Evolutionary conservation across 305 asterid species (phyloP).

Genomic region (Fraxinus angustifolia): DNA sequence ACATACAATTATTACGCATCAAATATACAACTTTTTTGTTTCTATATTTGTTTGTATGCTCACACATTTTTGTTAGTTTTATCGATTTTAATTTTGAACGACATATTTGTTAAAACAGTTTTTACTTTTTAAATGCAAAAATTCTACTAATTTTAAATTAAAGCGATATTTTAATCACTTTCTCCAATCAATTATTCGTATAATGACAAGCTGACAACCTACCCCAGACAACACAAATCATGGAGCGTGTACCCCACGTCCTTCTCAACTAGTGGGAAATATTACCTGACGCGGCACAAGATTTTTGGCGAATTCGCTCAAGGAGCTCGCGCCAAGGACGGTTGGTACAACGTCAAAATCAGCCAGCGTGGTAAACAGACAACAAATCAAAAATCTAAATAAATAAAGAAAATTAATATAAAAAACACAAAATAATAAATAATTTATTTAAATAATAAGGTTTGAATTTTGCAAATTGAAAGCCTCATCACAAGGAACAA

Average conservation of each 20-base stretch:
- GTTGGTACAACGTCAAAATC: conserved; percentile 50
- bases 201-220: not conserved
- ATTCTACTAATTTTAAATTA: not conserved
- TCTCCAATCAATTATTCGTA: not conserved
- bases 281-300: conserved; percentile 23
- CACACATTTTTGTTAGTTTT: not conserved
- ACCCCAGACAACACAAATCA: not conserved
- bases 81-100: not conserved
- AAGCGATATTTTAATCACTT: not conserved
- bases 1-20: not conserved
- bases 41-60: not conserved
- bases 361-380: conserved; percentile 21
- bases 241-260: conserved; percentile 14
- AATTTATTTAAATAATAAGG: conserved; percentile 9
- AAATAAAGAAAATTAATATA: not conserved
- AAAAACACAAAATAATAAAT: not conserved
- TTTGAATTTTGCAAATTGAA: conserved; percentile 36
- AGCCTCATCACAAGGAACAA: conserved; percentile 21
- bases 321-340: conserved; percentile 41
- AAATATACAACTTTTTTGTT: not conserved
- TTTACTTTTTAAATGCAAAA: not conserved
- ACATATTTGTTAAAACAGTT: not conserved
- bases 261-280: not conserved
- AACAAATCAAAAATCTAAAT: conserved; percentile 5
- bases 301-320: conserved; percentile 28